Conservation (phyloP, 192 early-diverging fungal species). For the Dispira simplex region DNA sequence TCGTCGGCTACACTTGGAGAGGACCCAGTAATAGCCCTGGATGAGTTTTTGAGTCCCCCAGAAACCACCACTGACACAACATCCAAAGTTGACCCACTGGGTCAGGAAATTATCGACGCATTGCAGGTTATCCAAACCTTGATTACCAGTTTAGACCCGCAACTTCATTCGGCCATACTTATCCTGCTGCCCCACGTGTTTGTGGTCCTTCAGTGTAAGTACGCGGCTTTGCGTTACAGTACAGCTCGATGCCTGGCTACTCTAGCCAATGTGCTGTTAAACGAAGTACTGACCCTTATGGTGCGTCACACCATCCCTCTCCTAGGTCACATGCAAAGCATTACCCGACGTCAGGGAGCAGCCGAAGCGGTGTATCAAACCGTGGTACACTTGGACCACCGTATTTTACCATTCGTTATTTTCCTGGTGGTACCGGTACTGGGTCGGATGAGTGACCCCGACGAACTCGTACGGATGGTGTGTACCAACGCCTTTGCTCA, state of each 20-base stretch:
- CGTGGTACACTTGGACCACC: slow-evolving; percentile 57
- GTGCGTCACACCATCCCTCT: slow-evolving; percentile 64
- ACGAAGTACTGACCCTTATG: slow-evolving; percentile 59
- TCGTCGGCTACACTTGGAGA: too few relatives aligned
- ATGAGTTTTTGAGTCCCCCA: too few relatives aligned
- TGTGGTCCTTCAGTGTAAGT: slow-evolving; percentile 44
- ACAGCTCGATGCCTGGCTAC: slow-evolving; percentile 65
- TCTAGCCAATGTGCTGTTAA: slow-evolving; percentile 47
- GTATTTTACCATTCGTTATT: slow-evolving; percentile 88
- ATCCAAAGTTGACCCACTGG: slow-evolving; percentile 11
- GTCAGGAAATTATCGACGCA: slow-evolving; percentile 62
- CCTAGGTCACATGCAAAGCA: slow-evolving; percentile 50
- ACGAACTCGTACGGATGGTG: slow-evolving; percentile 78
- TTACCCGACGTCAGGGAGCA: slow-evolving; percentile 69
- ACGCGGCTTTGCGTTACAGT: slow-evolving; percentile 58
- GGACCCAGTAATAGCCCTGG: too few relatives aligned
- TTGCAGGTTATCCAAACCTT: slow-evolving; percentile 57
- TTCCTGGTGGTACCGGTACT: slow-evolving; percentile 95
- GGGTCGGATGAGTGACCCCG: slow-evolving; percentile 89
- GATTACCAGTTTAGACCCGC: slow-evolving; percentile 30
- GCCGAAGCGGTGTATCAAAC: slow-evolving; percentile 74
- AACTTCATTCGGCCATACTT: slow-evolving; percentile 33
- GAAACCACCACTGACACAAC: too few relatives aligned
- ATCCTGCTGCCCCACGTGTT: slow-evolving; percentile 47
- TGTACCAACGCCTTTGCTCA: slow-evolving; percentile 91